Evolutionary conservation across 2,329 filamentous ascomycete species (phyloP).

Genomic region (Calonectria henricotiae): DNA sequence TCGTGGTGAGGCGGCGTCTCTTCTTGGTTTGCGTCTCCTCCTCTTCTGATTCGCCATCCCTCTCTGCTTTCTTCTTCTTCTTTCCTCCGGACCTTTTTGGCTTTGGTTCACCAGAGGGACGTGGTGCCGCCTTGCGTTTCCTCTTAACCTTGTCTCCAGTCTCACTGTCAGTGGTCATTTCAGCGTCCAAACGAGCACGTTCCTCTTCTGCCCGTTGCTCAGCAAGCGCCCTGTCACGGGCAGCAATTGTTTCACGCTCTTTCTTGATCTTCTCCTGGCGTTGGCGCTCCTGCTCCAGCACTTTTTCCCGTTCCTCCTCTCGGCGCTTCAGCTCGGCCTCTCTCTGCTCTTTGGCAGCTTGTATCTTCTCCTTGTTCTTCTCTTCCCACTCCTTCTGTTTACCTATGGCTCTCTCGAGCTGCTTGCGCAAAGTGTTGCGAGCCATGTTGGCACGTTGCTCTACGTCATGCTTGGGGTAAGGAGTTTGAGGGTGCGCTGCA

Average conservation of each 20-base stretch:
- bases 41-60: slow-evolving; percentile 62
- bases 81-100: slow-evolving; percentile 61
- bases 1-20: slow-evolving; percentile 72
- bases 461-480: slow-evolving; percentile 91
- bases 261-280: slow-evolving; percentile 87
- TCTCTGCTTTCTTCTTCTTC: slow-evolving; percentile 60
- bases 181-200: slow-evolving; percentile 71
- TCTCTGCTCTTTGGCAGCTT: slow-evolving; percentile 83
- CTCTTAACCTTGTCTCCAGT: slow-evolving; percentile 87
- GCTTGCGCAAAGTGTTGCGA: slow-evolving; percentile 92
- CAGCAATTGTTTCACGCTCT: slow-evolving; percentile 86
- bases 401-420: slow-evolving; percentile 88
- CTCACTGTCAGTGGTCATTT: slow-evolving; percentile 86
- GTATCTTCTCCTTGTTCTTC: slow-evolving; percentile 90
- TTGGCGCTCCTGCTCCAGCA: slow-evolving; percentile 80
- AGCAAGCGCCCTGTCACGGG: slow-evolving; percentile 81
- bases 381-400: slow-evolving; percentile 93
- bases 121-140: slow-evolving; percentile 75
- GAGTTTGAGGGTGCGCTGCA: slow-evolving; percentile 77
- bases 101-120: slow-evolving; percentile 61
- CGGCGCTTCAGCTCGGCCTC: slow-evolving; percentile 85
- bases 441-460: slow-evolving; percentile 98
- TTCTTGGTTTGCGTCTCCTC: slow-evolving; percentile 72
- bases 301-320: slow-evolving; percentile 82
- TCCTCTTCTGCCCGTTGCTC: slow-evolving; percentile 70